Base-by-base conservation (phyloP, 495 filamentous ascomycete genomes). In the Podospora didyma region DNA sequence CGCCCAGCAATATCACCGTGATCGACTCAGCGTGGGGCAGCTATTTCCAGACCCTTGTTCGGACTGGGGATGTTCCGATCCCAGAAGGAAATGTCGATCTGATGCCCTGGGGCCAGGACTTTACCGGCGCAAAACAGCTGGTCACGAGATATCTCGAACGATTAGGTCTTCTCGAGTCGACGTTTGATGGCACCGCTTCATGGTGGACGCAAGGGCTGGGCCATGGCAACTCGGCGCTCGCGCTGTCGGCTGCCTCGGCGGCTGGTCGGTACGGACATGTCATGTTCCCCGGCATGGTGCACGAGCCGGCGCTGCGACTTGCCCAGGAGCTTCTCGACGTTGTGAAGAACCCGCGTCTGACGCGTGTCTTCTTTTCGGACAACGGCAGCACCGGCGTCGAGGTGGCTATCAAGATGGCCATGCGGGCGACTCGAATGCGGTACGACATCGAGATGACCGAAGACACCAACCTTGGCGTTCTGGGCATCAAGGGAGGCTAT, bases 181-280 rank as follows among this genome's bases (percentile, higher is more conserved):
- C 84, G 0, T 90, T 91, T 49, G 89, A 92, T 56, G 89, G 83
- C 19, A 90, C 88, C 0, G 89, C 87, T 17, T 90, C 88, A 0
- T 92, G 89, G 89, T 92, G 89, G 89, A 92, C 89, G 1, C 89
- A 92, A 69, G 89, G 89, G 9, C 76, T 92, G 5, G 89, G 89
- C 7, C 89, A 92, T 60, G 86, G 82, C 14, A 89, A 87, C 58
- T 82, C 86, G 0, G 67, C 73, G 0, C 75, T 92, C 5, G 75
- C 86, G 7, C 77, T 90, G 6, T 81, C 86, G 0, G 87, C 87
- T 3, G 87, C 89, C 2, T 87, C 90, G 65, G 89, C 89, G 1
- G 86, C 89, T 3, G 88, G 89, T n/a, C 79, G 88, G 22, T 92
- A 92, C 62, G 89, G 89, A 2, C 89, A 92, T 68, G 87, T 92